phyloP scores from a whole-genome alignment of 352 stramenopile genomes.

The Blastocystis hominis region DNA sequence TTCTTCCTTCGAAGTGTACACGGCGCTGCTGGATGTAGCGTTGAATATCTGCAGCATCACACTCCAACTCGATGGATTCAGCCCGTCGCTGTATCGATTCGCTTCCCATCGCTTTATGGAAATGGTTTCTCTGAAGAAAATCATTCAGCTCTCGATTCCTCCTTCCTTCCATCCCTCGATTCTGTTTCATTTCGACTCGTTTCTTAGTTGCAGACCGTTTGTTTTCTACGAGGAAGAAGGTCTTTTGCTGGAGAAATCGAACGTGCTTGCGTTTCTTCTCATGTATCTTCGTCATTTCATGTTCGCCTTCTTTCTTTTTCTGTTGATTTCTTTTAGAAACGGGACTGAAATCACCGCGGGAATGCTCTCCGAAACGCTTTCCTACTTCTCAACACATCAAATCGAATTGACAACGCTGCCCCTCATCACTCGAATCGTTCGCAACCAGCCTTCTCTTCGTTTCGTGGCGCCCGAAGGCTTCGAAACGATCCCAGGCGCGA shows the following conservation, averaged over 20 bases:
- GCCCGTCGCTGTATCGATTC: background rate
- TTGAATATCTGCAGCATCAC: background rate
- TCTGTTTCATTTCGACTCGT: background rate
- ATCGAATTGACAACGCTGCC: conserved; percentile 14
- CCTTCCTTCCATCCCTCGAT: background rate
- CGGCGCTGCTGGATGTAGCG: background rate
- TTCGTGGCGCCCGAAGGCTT: background rate
- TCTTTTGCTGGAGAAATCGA: background rate
- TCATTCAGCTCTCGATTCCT: background rate
- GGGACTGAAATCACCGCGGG: background rate
- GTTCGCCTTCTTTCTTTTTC: background rate
- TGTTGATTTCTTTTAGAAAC: background rate
- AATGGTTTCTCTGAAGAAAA: background rate
- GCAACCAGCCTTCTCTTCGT: background rate
- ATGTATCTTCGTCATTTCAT: background rate
- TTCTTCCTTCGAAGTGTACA: background rate
- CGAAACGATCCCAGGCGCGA: background rate
- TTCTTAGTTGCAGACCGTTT: background rate
- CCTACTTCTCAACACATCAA: background rate
- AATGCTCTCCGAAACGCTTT: background rate
- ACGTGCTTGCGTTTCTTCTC: background rate
- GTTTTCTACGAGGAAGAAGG: background rate
- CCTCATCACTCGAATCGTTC: background rate
- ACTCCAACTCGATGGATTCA: background rate
- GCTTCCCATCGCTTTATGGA: background rate